Evolutionary conservation across 2,329 filamentous ascomycete species (phyloP).

Genomic region (Trichophyton simii): DNA sequence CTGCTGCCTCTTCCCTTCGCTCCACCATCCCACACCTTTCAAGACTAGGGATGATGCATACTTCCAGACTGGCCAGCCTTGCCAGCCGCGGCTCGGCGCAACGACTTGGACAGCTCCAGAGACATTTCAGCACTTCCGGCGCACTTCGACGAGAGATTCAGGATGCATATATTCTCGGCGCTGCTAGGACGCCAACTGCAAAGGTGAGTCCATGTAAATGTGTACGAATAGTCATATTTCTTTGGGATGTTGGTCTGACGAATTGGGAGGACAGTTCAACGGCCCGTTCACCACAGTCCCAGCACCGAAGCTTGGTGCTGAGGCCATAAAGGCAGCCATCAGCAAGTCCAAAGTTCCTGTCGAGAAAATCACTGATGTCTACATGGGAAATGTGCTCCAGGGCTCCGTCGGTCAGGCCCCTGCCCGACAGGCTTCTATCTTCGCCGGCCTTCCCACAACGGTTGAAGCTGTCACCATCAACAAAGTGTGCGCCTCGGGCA

Average conservation of each 20-base stretch:
- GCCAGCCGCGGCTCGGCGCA: slow-evolving; percentile 16
- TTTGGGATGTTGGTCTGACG: too few relatives aligned
- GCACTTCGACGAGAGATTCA: slow-evolving; percentile 53
- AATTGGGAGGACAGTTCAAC: slow-evolving; percentile 57
- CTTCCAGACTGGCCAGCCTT: neutral
- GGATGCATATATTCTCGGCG: slow-evolving; percentile 89
- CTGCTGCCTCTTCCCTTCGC: neutral
- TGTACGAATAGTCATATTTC: too few relatives aligned
- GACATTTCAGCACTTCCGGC: slow-evolving; percentile 42
- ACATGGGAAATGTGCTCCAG: slow-evolving; percentile 93
- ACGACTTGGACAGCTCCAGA: slow-evolving; percentile 36
- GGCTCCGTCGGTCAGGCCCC: slow-evolving; percentile 77
- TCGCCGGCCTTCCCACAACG: slow-evolving; percentile 67
- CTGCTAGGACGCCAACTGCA: slow-evolving; percentile 74
- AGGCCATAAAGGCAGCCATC: slow-evolving; percentile 82
- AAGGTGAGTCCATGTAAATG: slow-evolving; percentile 46
- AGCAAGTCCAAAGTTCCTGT: slow-evolving; percentile 72
- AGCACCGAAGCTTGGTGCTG: slow-evolving; percentile 77
- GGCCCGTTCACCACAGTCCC: slow-evolving; percentile 73
- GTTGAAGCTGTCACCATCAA: slow-evolving; percentile 90
- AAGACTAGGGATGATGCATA: neutral
- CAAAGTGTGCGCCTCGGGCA: slow-evolving; percentile 91
- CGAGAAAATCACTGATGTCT: slow-evolving; percentile 76
- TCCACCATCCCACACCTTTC: neutral
- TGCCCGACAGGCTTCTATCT: slow-evolving; percentile 78